Conservation (phyloP, 2,329 filamentous ascomycete species). For the Macrophomina tecta region DNA sequence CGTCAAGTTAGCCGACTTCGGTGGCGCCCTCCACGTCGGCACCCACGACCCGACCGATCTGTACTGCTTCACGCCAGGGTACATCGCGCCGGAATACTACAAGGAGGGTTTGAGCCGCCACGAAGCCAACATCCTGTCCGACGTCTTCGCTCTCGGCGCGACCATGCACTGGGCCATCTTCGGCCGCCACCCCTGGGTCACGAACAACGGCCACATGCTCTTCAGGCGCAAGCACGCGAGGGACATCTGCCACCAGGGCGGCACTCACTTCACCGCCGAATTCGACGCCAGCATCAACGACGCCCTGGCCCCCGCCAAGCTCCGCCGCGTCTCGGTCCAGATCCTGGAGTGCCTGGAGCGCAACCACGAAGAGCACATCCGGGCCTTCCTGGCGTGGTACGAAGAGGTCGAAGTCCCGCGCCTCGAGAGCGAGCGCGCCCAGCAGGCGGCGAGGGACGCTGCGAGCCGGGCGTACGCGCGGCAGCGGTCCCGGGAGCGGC, state of each 20-base stretch:
- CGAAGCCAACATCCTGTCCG: neutral
- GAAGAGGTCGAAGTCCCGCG: neutral
- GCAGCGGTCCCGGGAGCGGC: too few relatives aligned
- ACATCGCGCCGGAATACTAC: neutral
- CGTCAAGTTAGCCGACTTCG: conserved; percentile 2
- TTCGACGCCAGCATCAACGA: neutral
- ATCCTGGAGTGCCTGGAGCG: neutral
- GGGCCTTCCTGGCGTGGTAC: neutral
- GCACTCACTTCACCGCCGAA: neutral
- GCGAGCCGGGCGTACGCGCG: too few relatives aligned
- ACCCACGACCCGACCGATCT: neutral
- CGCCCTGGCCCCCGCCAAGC: neutral
- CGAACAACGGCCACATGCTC: too few relatives aligned
- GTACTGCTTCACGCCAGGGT: neutral
- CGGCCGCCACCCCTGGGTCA: neutral
- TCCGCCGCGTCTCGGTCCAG: neutral
- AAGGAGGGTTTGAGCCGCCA: neutral
- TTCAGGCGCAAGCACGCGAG: too few relatives aligned
- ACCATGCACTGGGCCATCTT: neutral
- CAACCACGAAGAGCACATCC: neutral
- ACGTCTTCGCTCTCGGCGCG: neutral
- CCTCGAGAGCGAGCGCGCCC: neutral
- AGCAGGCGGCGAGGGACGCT: neutral
- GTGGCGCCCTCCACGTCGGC: neutral
- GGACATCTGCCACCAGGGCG: neutral